phyloP scores from a whole-genome alignment of 176 grass and related monocot genomes.

The Calamus simplicifolius region DNA sequence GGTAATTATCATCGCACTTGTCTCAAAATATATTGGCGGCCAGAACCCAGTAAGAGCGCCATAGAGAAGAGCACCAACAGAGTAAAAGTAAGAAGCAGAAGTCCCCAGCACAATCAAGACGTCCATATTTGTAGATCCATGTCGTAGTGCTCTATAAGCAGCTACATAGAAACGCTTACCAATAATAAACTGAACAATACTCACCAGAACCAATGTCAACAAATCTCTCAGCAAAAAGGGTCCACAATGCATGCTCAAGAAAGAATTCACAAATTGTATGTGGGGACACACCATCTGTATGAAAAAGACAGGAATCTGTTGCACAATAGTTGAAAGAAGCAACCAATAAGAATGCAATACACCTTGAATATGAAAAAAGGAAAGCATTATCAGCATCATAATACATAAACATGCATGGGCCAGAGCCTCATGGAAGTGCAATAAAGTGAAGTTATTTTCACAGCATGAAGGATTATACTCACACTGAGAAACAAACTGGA shows the following conservation, averaged over 20 bases:
- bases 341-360: conserved; percentile 9
- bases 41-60: conserved; percentile 57
- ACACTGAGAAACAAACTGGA: conserved; percentile 87
- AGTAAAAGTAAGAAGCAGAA: conserved; percentile 85
- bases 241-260: conserved; percentile 64
- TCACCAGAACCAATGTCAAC: conserved; percentile 79
- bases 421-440: neutral
- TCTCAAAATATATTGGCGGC: conserved; percentile 93
- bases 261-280: conserved; percentile 54
- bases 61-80: conserved; percentile 70
- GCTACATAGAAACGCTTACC: conserved; percentile 17
- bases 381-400: neutral
- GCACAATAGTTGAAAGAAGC: conserved; percentile 17
- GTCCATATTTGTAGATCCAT: conserved; percentile 97
- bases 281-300: conserved; percentile 76
- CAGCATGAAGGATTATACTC: conserved; percentile 32
- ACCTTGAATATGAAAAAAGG: neutral
- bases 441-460: neutral
- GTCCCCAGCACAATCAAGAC: conserved; percentile 93
- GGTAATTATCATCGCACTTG: conserved; percentile 99
- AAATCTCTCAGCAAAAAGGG: conserved; percentile 75
- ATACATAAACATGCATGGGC: neutral
- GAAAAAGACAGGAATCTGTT: conserved; percentile 95
- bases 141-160: conserved; percentile 31
- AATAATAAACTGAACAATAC: conserved; percentile 37